Base-by-base conservation (phyloP, 345 rosid species). In the Zanthoxylum bungeanum region DNA sequence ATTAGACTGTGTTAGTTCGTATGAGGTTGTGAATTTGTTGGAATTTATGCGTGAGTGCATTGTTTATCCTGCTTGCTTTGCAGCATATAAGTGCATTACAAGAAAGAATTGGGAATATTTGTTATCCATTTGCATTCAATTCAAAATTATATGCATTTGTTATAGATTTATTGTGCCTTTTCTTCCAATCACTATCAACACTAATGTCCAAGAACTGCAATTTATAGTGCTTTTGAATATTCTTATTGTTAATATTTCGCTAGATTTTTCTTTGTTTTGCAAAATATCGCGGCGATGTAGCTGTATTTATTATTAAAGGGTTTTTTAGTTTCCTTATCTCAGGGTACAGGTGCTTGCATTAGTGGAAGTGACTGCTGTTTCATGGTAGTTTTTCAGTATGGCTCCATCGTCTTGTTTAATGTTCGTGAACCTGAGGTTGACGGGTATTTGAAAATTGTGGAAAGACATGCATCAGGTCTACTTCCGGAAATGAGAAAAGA, bases 401-500 rank as follows among this genome's bases (percentile, higher is more conserved):
- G 98, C 39, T 92, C 99, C 42, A 91, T 95, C 42, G 99, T 95
- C 31, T 75, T 92, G 81, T 95, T 95, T 79, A 95, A 95, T 74
- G 87, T 89, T 34, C 60, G 73, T 56, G 98, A 92, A 69, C 85
- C 83, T 36, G 91, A 89, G 77, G 98, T 95, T 79, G 99, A 92
- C 70, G 86, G 78, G 68, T 92, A 88, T 84, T 84, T 95, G 65
- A 92, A 89, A 74, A 87, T 95, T 68, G 92, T 94, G 50, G 91
- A 87, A 82, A 86, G 83, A 50, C 96, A 92, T 78, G 89, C 98
- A 36, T 88, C 90, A 36, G 97, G 96, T 40, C 79, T 89, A 93
- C 98, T 92, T 58, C 89, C 92, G 7, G 98, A 94, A 72, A 92
- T 89, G 98, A 89, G 87, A 79, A 94, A 90, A 80, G 98, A 94